phyloP scores from a whole-genome alignment of 2,329 filamentous ascomycete genomes.

The Ascochyta lentis region DNA sequence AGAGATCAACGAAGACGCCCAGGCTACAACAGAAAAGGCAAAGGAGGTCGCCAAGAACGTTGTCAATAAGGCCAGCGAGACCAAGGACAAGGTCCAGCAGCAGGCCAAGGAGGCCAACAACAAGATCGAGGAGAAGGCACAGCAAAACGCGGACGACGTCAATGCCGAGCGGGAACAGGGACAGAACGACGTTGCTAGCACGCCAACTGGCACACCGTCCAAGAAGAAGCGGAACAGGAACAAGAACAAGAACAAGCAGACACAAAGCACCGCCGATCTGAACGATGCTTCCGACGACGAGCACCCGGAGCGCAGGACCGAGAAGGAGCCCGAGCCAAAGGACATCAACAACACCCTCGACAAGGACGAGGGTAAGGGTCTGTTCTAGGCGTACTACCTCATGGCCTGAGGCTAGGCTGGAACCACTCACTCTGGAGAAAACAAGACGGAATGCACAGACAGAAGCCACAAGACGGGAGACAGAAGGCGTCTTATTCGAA shows the following conservation, averaged over 20 bases:
- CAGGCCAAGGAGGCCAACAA: slow-evolving; percentile 12
- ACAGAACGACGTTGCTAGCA: slow-evolving; percentile 13
- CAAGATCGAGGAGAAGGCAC: slow-evolving; percentile 19
- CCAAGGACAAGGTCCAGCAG: slow-evolving; percentile 22
- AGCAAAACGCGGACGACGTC: slow-evolving; percentile 20
- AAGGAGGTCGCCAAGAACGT: slow-evolving; percentile 36
- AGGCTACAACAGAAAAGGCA: slow-evolving; percentile 32
- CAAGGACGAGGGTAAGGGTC: slow-evolving; percentile 28
- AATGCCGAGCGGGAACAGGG: slow-evolving; percentile 18
- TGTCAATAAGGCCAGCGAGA: slow-evolving; percentile 24
- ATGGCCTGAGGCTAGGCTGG: slow-evolving; percentile 4
- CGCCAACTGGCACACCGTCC: slow-evolving; percentile 12
- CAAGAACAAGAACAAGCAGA: slow-evolving; percentile 25
- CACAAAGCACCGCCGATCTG: slow-evolving; percentile 14
- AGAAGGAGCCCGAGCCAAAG: slow-evolving; percentile 35
- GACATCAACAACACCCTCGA: slow-evolving; percentile 32
- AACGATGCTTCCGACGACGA: slow-evolving; percentile 25
- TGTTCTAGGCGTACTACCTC: slow-evolving; percentile 25
- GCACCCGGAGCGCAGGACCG: slow-evolving; percentile 22
- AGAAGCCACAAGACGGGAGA: background rate
- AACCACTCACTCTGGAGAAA: background rate
- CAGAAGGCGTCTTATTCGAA: too few species aligned
- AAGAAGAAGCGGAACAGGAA: slow-evolving; percentile 20
- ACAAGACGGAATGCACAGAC: background rate
- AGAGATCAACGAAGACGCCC: slow-evolving; percentile 33